These are phyloP conservation scores for Suhomyces vadensis DNA, from an alignment of 805 yeast genomes.

Conservation along the genomic window DNA sequence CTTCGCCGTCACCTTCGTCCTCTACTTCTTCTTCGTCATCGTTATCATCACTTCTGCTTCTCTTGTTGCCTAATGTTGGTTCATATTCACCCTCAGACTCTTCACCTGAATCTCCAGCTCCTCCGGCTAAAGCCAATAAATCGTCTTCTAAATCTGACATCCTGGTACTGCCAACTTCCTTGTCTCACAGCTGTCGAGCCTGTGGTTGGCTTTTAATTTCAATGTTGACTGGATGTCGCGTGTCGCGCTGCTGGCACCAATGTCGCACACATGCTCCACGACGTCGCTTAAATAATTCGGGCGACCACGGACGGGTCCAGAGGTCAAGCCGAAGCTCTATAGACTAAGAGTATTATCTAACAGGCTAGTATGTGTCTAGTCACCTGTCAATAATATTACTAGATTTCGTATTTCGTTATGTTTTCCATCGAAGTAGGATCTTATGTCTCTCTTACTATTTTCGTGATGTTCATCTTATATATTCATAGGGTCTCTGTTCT, in stretches of 20 bases:
- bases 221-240: conserved; percentile 3
- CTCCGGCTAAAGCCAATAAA: conserved; percentile 82
- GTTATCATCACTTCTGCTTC: conserved; percentile 19
- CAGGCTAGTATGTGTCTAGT: no score
- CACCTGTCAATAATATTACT: no score
- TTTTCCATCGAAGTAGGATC: no score
- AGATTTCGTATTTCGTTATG: no score
- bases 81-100: conserved; percentile 42
- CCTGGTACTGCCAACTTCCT: background rate
- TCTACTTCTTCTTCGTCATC: conserved; percentile 27
- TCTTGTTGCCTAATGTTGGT: conserved; percentile 22
- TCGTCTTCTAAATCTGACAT: conserved; percentile 94
- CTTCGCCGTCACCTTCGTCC: conserved; percentile 20
- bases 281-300: no score
- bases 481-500: no score
- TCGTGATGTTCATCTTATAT: no score
- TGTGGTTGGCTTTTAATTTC: background rate
- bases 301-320: no score
- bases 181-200: no score
- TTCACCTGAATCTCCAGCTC: conserved; percentile 49
- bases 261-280: conserved; percentile 1
- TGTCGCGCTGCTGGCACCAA: background rate
- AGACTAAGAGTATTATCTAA: no score
- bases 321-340: no score
- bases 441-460: no score